These are phyloP conservation scores for Hypoxylon sp. DNA, from an alignment of 2,329 filamentous ascomycete genomes.

Conservation along the genomic window DNA sequence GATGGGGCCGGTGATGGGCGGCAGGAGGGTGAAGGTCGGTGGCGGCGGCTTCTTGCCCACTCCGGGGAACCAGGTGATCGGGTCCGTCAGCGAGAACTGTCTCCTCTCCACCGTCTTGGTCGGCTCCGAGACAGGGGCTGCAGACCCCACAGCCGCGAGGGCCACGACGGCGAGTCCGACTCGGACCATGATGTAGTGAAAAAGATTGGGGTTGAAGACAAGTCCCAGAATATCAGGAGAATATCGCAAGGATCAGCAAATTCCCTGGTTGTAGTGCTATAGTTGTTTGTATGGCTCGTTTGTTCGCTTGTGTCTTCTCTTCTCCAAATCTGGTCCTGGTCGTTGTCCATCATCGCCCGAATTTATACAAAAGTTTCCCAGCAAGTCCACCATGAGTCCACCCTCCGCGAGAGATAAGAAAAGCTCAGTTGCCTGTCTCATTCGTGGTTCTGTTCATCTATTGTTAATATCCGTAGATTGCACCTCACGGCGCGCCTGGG, in stretches of 20 bases:
- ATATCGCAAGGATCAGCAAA: slow-evolving; percentile 13
- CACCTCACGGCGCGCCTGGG: slow-evolving; percentile 31
- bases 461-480: slow-evolving; percentile 46
- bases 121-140: slow-evolving; percentile 40
- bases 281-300: slow-evolving; percentile 11
- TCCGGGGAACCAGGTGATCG: slow-evolving; percentile 34
- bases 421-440: slow-evolving; percentile 24
- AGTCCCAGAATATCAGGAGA: slow-evolving; percentile 11
- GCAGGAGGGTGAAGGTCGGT: slow-evolving; percentile 30
- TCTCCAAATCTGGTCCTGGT: slow-evolving; percentile 28
- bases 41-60: slow-evolving; percentile 16
- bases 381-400: slow-evolving; percentile 19
- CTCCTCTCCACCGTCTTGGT: slow-evolving; percentile 36
- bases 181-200: slow-evolving; percentile 37
- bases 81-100: slow-evolving; percentile 37
- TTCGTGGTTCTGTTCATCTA: slow-evolving; percentile 40
- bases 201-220: slow-evolving; percentile 3
- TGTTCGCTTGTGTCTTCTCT: slow-evolving; percentile 8
- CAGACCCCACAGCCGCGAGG: slow-evolving; percentile 41
- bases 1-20: slow-evolving; percentile 31
- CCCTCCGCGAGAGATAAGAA: slow-evolving; percentile 35
- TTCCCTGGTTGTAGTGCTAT: neutral
- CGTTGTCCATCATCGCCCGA: slow-evolving; percentile 24
- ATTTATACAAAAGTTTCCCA: slow-evolving; percentile 33
- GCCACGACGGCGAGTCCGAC: slow-evolving; percentile 38